These are phyloP conservation scores for Fennellomyces sp. DNA, from an alignment of 371 early-diverging fungal genomes.

Conservation along the genomic window DNA sequence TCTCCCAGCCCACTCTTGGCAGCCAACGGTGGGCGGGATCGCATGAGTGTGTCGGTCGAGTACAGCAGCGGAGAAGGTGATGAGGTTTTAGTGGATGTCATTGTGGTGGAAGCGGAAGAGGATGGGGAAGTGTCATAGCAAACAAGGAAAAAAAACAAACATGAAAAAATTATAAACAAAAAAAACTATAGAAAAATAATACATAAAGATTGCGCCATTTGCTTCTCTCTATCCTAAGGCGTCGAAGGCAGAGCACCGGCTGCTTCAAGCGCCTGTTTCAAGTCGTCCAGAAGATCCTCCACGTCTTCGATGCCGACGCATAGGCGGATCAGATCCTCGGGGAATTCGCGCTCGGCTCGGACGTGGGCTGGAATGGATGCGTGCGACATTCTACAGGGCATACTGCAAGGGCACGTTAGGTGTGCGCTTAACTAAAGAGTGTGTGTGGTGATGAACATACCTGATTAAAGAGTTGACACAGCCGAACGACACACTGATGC, in stretches of 20 bases:
- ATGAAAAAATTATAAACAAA: background rate
- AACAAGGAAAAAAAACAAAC: background rate
- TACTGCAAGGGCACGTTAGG: conserved; percentile 49
- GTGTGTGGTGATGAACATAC: conserved; percentile 32
- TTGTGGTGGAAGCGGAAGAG: conserved; percentile 40
- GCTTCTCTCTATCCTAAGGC: background rate
- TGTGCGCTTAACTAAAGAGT: background rate
- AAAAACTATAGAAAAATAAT: background rate
- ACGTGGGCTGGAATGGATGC: conserved; percentile 93
- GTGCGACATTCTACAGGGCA: conserved; percentile 98
- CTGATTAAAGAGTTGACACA: conserved; percentile 96
- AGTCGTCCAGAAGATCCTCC: conserved; percentile 90
- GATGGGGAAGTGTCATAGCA: conserved; percentile 12
- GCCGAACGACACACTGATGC: conserved; percentile 95
- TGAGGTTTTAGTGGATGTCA: conserved; percentile 24
- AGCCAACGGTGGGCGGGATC: conserved; percentile 48
- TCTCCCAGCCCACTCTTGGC: conserved; percentile 32
- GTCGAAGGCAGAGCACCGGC: conserved; percentile 69
- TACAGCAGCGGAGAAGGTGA: conserved; percentile 18
- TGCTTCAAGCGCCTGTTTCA: conserved; percentile 72
- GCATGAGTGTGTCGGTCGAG: conserved; percentile 23
- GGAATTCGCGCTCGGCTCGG: conserved; percentile 82
- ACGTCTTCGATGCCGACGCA: conserved; percentile 98
- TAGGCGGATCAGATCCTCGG: conserved; percentile 94
- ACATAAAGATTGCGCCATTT: conserved; percentile 4